phyloP scores from a whole-genome alignment of 2,329 filamentous ascomycete species.

The Fusarium haematococcum region DNA sequence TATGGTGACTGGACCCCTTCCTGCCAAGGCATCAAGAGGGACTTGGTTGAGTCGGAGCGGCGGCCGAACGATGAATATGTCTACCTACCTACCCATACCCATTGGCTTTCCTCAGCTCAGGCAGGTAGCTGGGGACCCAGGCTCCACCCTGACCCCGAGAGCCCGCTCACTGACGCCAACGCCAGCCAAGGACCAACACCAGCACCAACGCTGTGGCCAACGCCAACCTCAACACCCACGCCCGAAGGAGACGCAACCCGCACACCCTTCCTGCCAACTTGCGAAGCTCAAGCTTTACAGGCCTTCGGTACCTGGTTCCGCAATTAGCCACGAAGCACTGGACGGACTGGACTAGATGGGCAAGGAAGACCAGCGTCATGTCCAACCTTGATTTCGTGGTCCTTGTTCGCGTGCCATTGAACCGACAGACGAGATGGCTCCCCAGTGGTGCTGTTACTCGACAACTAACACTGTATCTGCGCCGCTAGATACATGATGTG shows the following conservation, averaged over 20 bases:
- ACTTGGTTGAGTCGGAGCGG: slow-evolving; percentile 24
- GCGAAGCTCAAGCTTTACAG: slow-evolving; percentile 22
- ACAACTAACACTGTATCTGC: slow-evolving; percentile 11
- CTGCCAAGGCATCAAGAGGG: slow-evolving; percentile 10
- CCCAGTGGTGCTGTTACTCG: not conserved
- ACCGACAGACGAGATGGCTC: not conserved
- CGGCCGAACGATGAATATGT: slow-evolving; percentile 20
- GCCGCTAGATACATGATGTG: slow-evolving; percentile 25
- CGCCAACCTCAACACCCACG: slow-evolving; percentile 11
- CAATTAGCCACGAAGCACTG: not conserved
- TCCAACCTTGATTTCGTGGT: slow-evolving; percentile 11
- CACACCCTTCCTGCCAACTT: slow-evolving; percentile 14
- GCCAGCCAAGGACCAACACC: slow-evolving; percentile 15
- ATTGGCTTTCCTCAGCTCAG: slow-evolving; percentile 15
- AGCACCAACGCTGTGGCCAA: slow-evolving; percentile 15
- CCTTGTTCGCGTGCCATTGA: slow-evolving; percentile 18
- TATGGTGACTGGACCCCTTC: not conserved
- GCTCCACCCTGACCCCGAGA: slow-evolving; percentile 24
- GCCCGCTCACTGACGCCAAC: slow-evolving; percentile 30
- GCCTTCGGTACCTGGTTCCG: slow-evolving; percentile 22
- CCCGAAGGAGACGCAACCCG: slow-evolving; percentile 17
- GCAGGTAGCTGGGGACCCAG: slow-evolving; percentile 17
- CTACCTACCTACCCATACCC: slow-evolving; percentile 2
- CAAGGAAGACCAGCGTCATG: slow-evolving; percentile 8
- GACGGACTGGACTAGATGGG: not conserved